Percentiles rank a stretch among this genome's conserved stretches.
These are phyloP conservation scores for Leersia perrieri DNA, from an alignment of 176 grass and related monocot genomes.

Conservation along the genomic window DNA sequence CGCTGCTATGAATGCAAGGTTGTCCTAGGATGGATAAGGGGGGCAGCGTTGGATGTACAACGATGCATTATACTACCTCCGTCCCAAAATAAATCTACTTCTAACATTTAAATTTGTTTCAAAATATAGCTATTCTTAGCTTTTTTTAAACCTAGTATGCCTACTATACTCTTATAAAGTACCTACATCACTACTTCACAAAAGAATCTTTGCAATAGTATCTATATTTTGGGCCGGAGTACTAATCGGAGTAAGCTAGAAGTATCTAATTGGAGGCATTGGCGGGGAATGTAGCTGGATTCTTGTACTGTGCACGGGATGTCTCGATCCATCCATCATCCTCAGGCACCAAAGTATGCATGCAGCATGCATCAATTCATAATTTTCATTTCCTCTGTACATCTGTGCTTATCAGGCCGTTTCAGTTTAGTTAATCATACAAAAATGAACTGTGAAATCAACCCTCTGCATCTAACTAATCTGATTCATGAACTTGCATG, in stretches of 20 bases:
- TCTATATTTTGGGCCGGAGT: too few relatives aligned
- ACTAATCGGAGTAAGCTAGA: too few relatives aligned
- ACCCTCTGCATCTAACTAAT: background rate
- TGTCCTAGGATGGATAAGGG: constrained; percentile 26
- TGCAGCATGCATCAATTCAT: background rate
- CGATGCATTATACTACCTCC: background rate
- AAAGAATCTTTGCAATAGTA: too few relatives aligned
- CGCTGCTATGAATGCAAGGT: constrained; percentile 7
- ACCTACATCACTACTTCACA: too few relatives aligned
- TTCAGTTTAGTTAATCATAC: background rate
- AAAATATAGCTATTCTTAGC: too few relatives aligned
- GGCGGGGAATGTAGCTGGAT: constrained; percentile 31
- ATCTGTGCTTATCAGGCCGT: too few relatives aligned
- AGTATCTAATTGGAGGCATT: constrained; percentile 20
- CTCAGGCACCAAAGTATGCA: background rate
- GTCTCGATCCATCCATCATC: constrained; percentile 7
- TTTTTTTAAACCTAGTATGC: too few relatives aligned
- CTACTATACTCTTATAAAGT: too few relatives aligned
- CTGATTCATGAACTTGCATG: background rate
- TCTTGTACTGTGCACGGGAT: constrained; percentile 16
- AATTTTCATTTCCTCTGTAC: background rate
- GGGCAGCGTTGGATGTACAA: constrained; percentile 3
- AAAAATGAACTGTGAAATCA: background rate
- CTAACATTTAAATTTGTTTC: too few relatives aligned
- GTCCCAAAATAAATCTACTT: too few relatives aligned